These are phyloP conservation scores for Triglochin maritima DNA, from an alignment of 106 monocot genomes.

Conservation along the genomic window DNA sequence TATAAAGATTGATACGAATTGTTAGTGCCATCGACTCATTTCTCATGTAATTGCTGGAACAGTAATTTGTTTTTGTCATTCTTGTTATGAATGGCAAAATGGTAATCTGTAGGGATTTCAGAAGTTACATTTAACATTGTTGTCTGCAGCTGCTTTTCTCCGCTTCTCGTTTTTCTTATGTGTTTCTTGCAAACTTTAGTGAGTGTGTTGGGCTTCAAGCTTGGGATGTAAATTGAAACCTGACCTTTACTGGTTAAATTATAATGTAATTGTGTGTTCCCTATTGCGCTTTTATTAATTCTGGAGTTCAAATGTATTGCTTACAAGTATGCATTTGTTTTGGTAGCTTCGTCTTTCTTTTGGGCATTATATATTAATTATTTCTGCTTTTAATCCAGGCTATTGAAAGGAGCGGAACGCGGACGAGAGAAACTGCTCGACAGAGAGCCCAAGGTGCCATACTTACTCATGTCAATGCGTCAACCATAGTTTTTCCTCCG, in stretches of 20 bases:
- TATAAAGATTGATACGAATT: too few relatives aligned
- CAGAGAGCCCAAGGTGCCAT: background rate
- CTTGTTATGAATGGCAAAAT: too few relatives aligned
- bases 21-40: too few relatives aligned
- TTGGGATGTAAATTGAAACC: background rate
- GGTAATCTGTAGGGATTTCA: too few relatives aligned
- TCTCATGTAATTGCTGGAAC: too few relatives aligned
- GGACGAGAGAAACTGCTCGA: slow-evolving; percentile 1
- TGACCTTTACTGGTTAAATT: background rate
- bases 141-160: too few relatives aligned
- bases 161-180: too few relatives aligned
- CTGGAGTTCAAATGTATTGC: background rate
- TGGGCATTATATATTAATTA: background rate
- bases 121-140: too few relatives aligned
- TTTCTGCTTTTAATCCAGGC: background rate
- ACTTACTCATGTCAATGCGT: background rate
- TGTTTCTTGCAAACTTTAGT: background rate
- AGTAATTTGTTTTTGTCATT: too few relatives aligned
- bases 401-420: slow-evolving; percentile 1
- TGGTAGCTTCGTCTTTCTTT: background rate
- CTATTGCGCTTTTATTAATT: background rate
- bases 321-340: background rate
- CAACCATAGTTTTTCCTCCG: background rate
- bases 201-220: too few relatives aligned
- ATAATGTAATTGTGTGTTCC: background rate